Conservation (phyloP, 2,329 filamentous ascomycete genomes). For the Didymella arachidicola region DNA sequence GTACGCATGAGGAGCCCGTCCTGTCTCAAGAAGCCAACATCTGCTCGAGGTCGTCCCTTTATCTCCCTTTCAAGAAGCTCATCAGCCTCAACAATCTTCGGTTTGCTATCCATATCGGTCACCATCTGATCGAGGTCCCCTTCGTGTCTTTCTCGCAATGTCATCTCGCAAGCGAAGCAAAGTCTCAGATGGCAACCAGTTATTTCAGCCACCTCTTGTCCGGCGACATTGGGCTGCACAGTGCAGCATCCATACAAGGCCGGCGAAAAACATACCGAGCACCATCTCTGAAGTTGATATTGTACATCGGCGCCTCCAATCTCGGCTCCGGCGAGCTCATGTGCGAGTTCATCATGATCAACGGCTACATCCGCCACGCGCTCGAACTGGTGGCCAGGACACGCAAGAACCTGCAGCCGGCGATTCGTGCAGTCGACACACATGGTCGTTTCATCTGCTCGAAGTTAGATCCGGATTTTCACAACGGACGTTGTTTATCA, state of each 20-base stretch:
- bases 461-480: neutral
- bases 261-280: constrained; percentile 41
- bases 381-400: constrained; percentile 29
- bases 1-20: constrained; percentile 34
- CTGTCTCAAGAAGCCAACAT: constrained; percentile 37
- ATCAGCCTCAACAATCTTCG: constrained; percentile 29
- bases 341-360: constrained; percentile 11
- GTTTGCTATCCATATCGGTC: constrained; percentile 23
- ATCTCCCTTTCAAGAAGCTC: constrained; percentile 5
- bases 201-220: constrained; percentile 17
- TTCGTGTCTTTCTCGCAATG: constrained; percentile 16
- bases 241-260: constrained; percentile 31
- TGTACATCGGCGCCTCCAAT: constrained; percentile 16
- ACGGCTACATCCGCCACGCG: neutral
- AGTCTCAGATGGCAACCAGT: constrained; percentile 41
- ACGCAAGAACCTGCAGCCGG: constrained; percentile 35
- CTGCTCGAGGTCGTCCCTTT: constrained; percentile 28
- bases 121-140: constrained; percentile 25
- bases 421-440: constrained; percentile 32
- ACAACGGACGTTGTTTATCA: neutral
- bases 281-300: constrained; percentile 38
- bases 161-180: constrained; percentile 30
- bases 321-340: constrained; percentile 26
- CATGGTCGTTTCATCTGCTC: constrained; percentile 30
- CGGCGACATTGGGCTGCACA: constrained; percentile 14